Evolutionary conservation across 768 basidiomycete species (phyloP).

Genomic region (Termitomyces sp.): DNA sequence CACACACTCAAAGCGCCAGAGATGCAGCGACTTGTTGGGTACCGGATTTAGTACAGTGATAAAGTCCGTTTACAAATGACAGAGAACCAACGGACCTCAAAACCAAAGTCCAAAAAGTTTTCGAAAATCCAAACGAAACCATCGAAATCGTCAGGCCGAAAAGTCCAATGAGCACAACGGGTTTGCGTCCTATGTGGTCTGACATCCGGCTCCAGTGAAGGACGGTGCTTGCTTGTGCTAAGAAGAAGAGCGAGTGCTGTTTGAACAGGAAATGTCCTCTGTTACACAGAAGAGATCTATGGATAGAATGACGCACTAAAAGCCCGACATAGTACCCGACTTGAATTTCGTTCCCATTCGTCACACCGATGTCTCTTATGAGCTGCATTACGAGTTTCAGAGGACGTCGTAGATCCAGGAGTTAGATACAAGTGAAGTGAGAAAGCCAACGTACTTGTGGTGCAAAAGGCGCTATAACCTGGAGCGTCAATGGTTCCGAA

Average conservation of each 20-base stretch:
- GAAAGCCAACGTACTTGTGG: background rate
- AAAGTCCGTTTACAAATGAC: background rate
- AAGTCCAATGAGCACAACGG: constrained; percentile 65
- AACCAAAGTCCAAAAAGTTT: background rate
- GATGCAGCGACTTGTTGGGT: background rate
- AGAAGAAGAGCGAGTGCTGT: constrained; percentile 31
- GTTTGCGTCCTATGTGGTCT: constrained; percentile 71
- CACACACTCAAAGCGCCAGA: background rate
- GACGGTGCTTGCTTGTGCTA: constrained; percentile 62
- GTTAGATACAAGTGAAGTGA: background rate
- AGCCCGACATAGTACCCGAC: background rate
- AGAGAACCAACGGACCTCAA: background rate
- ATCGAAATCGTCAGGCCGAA: constrained; percentile 63
- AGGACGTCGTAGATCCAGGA: background rate
- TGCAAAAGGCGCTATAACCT: background rate
- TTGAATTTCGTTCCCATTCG: background rate
- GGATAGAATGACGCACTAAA: background rate
- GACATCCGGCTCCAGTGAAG: constrained; percentile 75
- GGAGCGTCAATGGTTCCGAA: background rate
- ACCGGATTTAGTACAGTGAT: background rate
- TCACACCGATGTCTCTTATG: background rate
- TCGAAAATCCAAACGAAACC: constrained; percentile 53
- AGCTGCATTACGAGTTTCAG: background rate
- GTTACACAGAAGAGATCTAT: background rate
- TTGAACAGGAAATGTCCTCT: background rate